Conservation (phyloP, 345 rosid genomes). For the Eucalyptus victrix region DNA sequence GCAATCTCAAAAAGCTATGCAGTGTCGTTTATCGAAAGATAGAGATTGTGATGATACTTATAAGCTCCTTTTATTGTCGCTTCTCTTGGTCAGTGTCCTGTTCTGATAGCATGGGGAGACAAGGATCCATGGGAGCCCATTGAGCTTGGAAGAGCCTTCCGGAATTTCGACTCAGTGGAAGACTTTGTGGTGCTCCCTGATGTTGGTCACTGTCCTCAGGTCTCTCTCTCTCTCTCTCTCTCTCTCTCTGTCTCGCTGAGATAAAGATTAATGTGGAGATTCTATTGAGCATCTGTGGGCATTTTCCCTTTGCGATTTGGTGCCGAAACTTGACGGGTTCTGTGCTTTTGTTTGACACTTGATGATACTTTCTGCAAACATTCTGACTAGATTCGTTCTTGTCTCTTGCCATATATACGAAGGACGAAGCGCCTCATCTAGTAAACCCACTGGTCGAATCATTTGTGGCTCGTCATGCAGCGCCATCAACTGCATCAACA, state of each 20-base stretch:
- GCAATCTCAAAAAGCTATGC: not conserved
- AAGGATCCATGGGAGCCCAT: conserved; percentile 96
- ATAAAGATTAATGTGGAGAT: not conserved
- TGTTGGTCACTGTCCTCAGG: conserved; percentile 97
- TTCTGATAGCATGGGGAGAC: conserved; percentile 88
- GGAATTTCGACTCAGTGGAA: conserved; percentile 49
- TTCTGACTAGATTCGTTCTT: not conserved
- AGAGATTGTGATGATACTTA: not conserved
- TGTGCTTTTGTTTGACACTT: not conserved
- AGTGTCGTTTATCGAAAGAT: not conserved
- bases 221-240: conserved; percentile 8
- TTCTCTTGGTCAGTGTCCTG: conserved; percentile 50
- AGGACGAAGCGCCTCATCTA: conserved; percentile 86
- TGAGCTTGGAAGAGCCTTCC: conserved; percentile 60
- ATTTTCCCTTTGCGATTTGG: not conserved
- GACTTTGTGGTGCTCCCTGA: conserved; percentile 67
- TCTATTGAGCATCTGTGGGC: not conserved
- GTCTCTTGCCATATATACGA: not conserved
- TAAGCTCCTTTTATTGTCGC: not conserved
- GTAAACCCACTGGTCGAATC: conserved; percentile 83
- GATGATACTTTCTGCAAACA: not conserved
- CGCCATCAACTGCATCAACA: not conserved
- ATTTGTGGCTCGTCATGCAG: conserved; percentile 52
- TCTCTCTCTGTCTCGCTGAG: not conserved
- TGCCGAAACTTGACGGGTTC: not conserved